phyloP scores from a whole-genome alignment of 2,329 filamentous ascomycete species.

The Phialemoniopsis sp. region DNA sequence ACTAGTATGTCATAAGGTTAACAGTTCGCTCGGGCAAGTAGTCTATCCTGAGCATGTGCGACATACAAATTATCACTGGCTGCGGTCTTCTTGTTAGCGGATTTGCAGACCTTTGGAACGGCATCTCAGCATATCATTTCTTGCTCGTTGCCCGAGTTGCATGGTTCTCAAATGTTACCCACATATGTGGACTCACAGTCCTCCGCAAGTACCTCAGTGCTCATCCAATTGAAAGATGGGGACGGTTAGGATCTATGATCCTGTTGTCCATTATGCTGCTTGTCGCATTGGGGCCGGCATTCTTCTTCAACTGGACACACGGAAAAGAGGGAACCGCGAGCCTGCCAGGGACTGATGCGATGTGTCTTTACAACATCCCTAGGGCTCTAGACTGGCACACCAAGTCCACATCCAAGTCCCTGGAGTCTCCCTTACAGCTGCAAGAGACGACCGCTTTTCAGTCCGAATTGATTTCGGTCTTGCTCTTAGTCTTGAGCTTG shows the following conservation, averaged over 20 bases:
- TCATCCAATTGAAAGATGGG: not conserved
- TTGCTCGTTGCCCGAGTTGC: conserved; percentile 2
- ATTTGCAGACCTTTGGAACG: conserved; percentile 1
- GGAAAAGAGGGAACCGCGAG: not conserved
- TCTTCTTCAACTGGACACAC: conserved; percentile 5
- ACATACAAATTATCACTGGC: conserved; percentile 5
- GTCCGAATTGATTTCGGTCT: too few species aligned
- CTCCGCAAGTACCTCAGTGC: conserved; percentile 2
- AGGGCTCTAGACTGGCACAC: too few species aligned
- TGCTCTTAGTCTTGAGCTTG: too few species aligned
- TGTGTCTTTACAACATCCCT: not conserved
- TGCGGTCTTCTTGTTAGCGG: conserved; percentile 3
- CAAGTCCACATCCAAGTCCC: too few species aligned
- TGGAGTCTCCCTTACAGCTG: too few species aligned
- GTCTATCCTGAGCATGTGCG: conserved; percentile 4
- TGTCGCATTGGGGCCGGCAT: not conserved
- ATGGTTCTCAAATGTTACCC: conserved; percentile 6
- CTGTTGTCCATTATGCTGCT: conserved; percentile 2
- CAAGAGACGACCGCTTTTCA: too few species aligned
- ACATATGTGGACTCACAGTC: conserved; percentile 3
- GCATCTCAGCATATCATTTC: conserved; percentile 7
- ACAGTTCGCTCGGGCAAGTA: not conserved
- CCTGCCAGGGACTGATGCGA: not conserved
- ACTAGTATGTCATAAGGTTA: not conserved
- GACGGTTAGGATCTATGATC: conserved; percentile 2